Evolutionary conservation across 768 basidiomycete genomes (phyloP), one percentile per base, ranked within the genome.

Genomic region (Termitomyces sp.): DNA sequence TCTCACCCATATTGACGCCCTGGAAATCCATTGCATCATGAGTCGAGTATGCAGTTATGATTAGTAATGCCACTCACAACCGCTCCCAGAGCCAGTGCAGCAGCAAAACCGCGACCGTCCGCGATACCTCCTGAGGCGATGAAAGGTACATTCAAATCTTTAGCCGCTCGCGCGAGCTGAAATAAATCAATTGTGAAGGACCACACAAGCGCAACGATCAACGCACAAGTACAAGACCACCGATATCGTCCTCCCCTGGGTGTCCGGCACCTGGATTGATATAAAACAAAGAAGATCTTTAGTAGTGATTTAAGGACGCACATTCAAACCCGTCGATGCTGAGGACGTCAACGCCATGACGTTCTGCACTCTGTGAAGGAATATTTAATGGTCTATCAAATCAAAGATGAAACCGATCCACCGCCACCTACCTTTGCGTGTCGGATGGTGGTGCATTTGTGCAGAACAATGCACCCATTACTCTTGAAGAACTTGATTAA

Each of bases 301-400:
- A 8, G 22, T 37, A 22, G n/a, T 24, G 15, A 26, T 28, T 37
- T 11, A 6, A 40, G 11, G 37, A 37, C 37, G 24, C 57, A 90
- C 92, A 95, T 77, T 95, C 93, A 58, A 95, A 90, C 0, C 93
- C 92, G 56, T 95, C 93, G 28, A 95, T 93, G 60, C 90, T 92
- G 26, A 95, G 63, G 28, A 90, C 73, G 70, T 95, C 93, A n/a
- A 91, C 91, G 2, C 92, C 91, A 66, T 85, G 76, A 47, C 79
- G 80, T 53, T 84, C 86, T 2, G 93, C 87, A 58, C 70, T 74
- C 75, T 47, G 3, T 32, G 2, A 9, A n/a, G 19, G 2, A 19
- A 2, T 43, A 42, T 41, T 37, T 2, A 43, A 19, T 38, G 7
- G 28, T 11, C 35, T 38, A 26, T 15, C 19, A 37, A 45, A 38